Evolutionary conservation across 352 stramenopile species (phyloP).

Genomic region (Phytophthora quininea): DNA sequence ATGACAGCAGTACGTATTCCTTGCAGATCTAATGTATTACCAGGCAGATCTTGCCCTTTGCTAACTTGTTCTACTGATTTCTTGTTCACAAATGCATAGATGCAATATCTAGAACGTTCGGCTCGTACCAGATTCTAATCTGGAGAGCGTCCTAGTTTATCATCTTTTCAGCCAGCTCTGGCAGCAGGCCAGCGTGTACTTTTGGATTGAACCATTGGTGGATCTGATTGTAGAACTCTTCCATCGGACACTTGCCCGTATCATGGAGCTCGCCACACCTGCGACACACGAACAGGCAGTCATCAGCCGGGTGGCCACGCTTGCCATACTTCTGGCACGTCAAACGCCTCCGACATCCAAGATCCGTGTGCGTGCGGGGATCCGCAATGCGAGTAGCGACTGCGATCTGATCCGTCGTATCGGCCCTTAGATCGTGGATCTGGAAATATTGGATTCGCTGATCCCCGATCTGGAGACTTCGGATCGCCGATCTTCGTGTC

Average conservation of each 20-base stretch:
- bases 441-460: not conserved
- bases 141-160: conserved; percentile 29
- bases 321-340: conserved; percentile 8
- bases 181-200: conserved; percentile 11
- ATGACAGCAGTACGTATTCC: too few species aligned
- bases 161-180: not conserved
- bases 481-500: too few species aligned
- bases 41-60: not conserved
- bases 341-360: conserved; percentile 4
- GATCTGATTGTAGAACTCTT: conserved; percentile 5
- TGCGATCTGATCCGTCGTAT: not conserved
- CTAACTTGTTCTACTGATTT: not conserved
- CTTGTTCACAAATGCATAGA: too few species aligned
- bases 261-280: not conserved
- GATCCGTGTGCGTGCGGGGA: not conserved
- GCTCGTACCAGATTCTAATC: conserved; percentile 16
- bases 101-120: conserved; percentile 18
- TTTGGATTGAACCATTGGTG: conserved; percentile 6
- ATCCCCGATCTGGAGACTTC: not conserved
- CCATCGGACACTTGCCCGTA: conserved; percentile 1
- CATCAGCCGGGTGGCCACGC: conserved; percentile 3
- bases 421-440: not conserved
- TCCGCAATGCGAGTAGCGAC: not conserved
- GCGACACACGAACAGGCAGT: conserved; percentile 2
- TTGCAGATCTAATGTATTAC: too few species aligned